A percentile compares a stretch with the other conserved stretches of the same genome.
Conservation (phyloP, 345 rosid genomes). For the Brassica rapa region DNA sequence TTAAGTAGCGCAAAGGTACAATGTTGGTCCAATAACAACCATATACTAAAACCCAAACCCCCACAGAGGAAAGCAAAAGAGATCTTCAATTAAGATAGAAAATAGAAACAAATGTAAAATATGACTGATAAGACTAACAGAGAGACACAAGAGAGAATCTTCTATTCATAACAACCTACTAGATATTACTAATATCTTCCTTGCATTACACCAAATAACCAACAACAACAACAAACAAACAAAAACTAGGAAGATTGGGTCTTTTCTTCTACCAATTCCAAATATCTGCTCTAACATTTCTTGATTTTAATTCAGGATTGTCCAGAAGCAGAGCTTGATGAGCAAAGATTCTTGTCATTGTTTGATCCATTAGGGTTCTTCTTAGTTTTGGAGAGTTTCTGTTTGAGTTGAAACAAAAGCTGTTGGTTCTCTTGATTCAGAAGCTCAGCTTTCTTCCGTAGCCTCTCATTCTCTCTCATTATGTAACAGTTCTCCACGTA, state of each 20-base stretch:
- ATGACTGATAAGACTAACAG: constrained; percentile 44
- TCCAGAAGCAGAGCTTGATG: constrained; percentile 36
- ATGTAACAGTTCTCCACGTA: constrained; percentile 81
- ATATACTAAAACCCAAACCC: constrained; percentile 47
- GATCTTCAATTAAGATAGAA: constrained; percentile 45
- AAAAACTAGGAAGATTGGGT: constrained; percentile 1
- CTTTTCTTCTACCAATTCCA: neutral
- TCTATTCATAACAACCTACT: constrained; percentile 19
- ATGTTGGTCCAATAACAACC: constrained; percentile 40
- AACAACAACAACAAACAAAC: neutral
- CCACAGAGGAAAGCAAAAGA: constrained; percentile 32
- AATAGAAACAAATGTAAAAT: constrained; percentile 48
- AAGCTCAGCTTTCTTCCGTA: constrained; percentile 95
- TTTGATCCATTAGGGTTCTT: constrained; percentile 41
- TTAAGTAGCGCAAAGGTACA: constrained; percentile 27
- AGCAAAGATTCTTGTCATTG: constrained; percentile 23
- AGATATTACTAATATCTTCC: constrained; percentile 31
- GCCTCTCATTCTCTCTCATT: constrained; percentile 87
- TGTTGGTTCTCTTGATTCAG: constrained; percentile 97
- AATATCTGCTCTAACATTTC: neutral
- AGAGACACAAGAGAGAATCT: constrained; percentile 46
- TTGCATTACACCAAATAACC: constrained; percentile 30
- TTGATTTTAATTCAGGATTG: neutral
- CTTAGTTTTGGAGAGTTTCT: constrained; percentile 57
- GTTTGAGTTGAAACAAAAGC: constrained; percentile 78